Percentiles rank a stretch among this genome's conserved stretches.
Evolutionary conservation across 768 basidiomycete species (phyloP).

Genomic region (Dentipellis fragilis): DNA sequence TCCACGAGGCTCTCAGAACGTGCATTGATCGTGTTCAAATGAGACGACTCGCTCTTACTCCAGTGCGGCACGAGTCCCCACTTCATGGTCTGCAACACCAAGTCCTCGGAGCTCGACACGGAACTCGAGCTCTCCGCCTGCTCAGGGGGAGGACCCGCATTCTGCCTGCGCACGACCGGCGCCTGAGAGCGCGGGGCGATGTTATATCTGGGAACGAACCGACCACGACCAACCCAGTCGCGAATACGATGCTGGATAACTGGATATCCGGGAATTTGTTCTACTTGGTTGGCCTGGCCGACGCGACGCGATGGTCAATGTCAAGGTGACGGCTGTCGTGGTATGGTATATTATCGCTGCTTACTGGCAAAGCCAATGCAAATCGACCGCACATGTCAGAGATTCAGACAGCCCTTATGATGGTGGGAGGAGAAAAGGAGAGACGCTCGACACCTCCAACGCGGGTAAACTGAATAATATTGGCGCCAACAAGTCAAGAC

Average conservation of each 20-base stretch:
- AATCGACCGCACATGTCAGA: constrained; percentile 54
- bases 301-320: background rate
- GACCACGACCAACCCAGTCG: constrained; percentile 52
- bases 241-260: constrained; percentile 27
- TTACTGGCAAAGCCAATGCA: constrained; percentile 40
- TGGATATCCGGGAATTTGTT: constrained; percentile 35
- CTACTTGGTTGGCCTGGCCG: constrained; percentile 6
- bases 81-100: constrained; percentile 72
- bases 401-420: too few relatives aligned
- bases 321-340: background rate
- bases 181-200: constrained; percentile 74
- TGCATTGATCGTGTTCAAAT: constrained; percentile 83
- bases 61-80: constrained; percentile 89
- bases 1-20: constrained; percentile 72
- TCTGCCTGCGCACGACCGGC: constrained; percentile 56
- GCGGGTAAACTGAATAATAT: too few relatives aligned
- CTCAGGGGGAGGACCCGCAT: constrained; percentile 17
- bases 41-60: constrained; percentile 64
- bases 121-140: background rate
- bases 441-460: too few relatives aligned
- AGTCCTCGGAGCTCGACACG: constrained; percentile 5
- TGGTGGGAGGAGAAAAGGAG: too few relatives aligned
- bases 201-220: constrained; percentile 62
- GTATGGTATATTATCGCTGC: constrained; percentile 13
- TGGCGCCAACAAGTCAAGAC: too few relatives aligned